phyloP scores from a whole-genome alignment of 2,329 filamentous ascomycete species.

The Esteya vermicola region DNA sequence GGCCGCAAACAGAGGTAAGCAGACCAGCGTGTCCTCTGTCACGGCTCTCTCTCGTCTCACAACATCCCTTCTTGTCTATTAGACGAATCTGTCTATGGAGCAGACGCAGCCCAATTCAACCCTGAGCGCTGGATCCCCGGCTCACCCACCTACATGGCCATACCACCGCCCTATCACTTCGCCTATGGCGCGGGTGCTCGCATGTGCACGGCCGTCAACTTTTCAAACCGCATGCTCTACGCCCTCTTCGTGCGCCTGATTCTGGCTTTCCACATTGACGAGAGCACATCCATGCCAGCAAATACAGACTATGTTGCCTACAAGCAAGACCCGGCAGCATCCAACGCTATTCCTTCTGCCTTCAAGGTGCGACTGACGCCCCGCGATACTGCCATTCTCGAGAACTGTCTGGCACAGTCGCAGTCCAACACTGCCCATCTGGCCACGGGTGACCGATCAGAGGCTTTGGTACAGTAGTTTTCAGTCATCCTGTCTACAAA shows the following conservation, averaged over 20 bases:
- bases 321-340: constrained; percentile 1
- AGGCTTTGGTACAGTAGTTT: background rate
- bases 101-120: constrained; percentile 26
- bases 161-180: constrained; percentile 1
- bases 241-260: constrained; percentile 2
- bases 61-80: background rate
- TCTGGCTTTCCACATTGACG: background rate
- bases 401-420: background rate
- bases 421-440: background rate
- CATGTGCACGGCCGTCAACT: constrained; percentile 4
- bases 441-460: background rate
- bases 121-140: constrained; percentile 32
- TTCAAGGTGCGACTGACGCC: background rate
- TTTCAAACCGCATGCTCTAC: constrained; percentile 3
- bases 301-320: constrained; percentile 2
- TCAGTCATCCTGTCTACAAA: too few relatives aligned
- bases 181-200: constrained; percentile 2
- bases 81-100: constrained; percentile 26
- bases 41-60: background rate
- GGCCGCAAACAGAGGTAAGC: constrained; percentile 1
- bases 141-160: constrained; percentile 1
- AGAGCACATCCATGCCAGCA: background rate
- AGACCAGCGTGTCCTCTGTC: too few relatives aligned
- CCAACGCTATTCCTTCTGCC: background rate
- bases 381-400: background rate